These are phyloP conservation scores for Catenaria anguillulae DNA, from an alignment of 371 early-diverging fungal species.

Conservation along the genomic window DNA sequence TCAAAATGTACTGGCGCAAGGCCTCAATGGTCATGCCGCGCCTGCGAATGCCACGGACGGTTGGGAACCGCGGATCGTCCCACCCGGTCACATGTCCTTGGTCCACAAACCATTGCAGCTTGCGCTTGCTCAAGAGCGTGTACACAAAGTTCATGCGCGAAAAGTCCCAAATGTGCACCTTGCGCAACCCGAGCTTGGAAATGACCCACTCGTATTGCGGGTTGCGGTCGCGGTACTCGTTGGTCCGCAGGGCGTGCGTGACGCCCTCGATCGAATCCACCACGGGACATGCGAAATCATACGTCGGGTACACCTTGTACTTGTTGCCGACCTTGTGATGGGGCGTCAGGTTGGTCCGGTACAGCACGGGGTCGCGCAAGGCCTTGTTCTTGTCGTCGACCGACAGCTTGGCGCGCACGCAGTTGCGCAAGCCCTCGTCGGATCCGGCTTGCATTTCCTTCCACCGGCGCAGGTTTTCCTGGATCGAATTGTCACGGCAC, in stretches of 20 bases:
- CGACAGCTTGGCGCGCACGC: conserved; percentile 97
- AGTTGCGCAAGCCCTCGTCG: conserved; percentile 67
- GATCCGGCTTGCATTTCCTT: conserved; percentile 89
- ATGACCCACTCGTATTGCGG: conserved; percentile 98
- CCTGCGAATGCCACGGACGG: conserved; percentile 95
- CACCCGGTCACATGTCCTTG: conserved; percentile 83
- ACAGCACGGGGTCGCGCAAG: conserved; percentile 98
- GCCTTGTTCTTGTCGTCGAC: conserved; percentile 89
- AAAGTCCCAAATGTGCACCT: conserved; percentile 87
- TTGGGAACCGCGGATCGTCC: conserved; percentile 99
- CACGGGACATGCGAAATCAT: conserved; percentile 99
- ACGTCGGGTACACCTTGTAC: conserved; percentile 94
- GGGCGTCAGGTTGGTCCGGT: conserved; percentile 83
- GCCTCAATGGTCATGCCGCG: conserved; percentile 98
- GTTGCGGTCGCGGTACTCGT: conserved; percentile 99
- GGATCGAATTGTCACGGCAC: conserved; percentile 71
- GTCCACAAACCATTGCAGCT: conserved; percentile 96
- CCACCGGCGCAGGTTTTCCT: conserved; percentile 84
- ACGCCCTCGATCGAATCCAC: conserved; percentile 98
- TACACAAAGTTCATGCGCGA: conserved; percentile 96
- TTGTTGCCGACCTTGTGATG: conserved; percentile 70
- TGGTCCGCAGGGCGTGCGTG: conserved; percentile 94
- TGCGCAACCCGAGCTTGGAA: conserved; percentile 68
- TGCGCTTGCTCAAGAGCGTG: conserved; percentile 98
- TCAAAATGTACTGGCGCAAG: conserved; percentile 91